phyloP scores from a whole-genome alignment of 2,329 filamentous ascomycete genomes.

The Neoarthrinium moseri region DNA sequence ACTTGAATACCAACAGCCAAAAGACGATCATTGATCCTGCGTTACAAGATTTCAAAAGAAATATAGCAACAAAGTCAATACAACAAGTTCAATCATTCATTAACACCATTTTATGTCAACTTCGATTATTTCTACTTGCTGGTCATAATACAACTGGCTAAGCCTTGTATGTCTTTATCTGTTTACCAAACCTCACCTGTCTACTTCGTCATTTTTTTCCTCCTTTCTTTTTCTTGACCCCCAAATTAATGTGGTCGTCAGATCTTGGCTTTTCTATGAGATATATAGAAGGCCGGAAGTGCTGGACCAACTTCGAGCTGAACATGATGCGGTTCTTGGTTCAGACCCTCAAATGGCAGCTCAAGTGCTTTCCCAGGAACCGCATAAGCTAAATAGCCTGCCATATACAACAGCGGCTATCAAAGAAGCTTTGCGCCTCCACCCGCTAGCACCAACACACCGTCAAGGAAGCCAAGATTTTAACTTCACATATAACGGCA shows the following conservation, averaged over 20 bases:
- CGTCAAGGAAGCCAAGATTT: background rate
- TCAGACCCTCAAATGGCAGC: background rate
- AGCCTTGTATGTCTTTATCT: slow-evolving; percentile 11
- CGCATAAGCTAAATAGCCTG: background rate
- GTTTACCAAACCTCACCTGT: background rate
- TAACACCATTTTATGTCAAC: slow-evolving; percentile 9
- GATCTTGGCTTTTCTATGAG: slow-evolving; percentile 16
- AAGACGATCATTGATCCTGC: slow-evolving; percentile 11
- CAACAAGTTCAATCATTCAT: background rate
- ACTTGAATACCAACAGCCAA: background rate
- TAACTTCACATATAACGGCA: slow-evolving; percentile 31
- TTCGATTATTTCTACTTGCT: slow-evolving; percentile 11
- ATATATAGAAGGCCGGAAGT: slow-evolving; percentile 2
- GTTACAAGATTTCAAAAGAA: slow-evolving; percentile 1
- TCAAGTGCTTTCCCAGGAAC: background rate
- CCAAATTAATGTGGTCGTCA: background rate
- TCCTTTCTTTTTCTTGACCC: too few relatives aligned
- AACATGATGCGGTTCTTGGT: background rate
- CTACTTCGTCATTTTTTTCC: too few relatives aligned
- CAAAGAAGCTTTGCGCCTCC: background rate
- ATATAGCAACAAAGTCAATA: background rate
- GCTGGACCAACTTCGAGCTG: background rate
- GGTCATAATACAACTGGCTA: slow-evolving; percentile 15
- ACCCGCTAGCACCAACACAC: background rate
- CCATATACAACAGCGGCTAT: background rate